A percentile compares a stretch with the other conserved stretches of the same genome.
Conservation (phyloP, 345 rosid genomes). For the Capsella bursapastoris region DNA sequence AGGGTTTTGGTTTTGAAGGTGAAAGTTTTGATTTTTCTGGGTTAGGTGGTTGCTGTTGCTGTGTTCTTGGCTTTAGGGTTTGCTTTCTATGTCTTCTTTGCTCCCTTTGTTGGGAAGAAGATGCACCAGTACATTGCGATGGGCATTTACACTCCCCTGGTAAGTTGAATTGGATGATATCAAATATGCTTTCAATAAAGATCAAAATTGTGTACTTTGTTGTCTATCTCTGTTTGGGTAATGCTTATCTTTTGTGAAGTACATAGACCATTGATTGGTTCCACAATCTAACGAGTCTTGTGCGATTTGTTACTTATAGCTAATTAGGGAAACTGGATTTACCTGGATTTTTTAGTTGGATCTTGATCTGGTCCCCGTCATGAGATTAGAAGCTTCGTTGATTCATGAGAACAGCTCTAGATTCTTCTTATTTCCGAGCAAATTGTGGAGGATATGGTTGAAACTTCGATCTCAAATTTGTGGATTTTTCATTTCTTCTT, state of each 20-base stretch:
- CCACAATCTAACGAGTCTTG: conserved; percentile 19
- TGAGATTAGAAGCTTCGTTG: neutral
- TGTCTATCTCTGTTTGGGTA: conserved; percentile 23
- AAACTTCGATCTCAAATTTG: conserved; percentile 6
- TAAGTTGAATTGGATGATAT: conserved; percentile 46
- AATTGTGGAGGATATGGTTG: conserved; percentile 1
- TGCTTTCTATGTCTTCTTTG: conserved; percentile 98
- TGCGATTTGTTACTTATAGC: conserved; percentile 8
- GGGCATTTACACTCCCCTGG: conserved; percentile 97
- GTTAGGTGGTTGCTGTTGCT: conserved; percentile 96
- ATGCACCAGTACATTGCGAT: conserved; percentile 71
- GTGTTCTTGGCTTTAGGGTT: conserved; percentile 97
- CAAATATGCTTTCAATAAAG: conserved; percentile 52
- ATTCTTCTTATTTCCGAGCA: neutral
- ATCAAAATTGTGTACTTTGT: conserved; percentile 29
- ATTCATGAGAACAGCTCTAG: conserved; percentile 19
- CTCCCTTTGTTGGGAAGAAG: conserved; percentile 95
- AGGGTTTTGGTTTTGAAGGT: conserved; percentile 38
- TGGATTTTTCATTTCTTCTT: conserved; percentile 1
- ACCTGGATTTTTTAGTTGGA: conserved; percentile 23
- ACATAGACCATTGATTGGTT: conserved; percentile 25
- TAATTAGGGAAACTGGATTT: conserved; percentile 28
- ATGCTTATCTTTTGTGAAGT: conserved; percentile 19
- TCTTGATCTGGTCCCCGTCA: conserved; percentile 24
- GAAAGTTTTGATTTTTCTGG: conserved; percentile 28